phyloP scores from a whole-genome alignment of 305 asterid genomes.

The Andrographis paniculata region DNA sequence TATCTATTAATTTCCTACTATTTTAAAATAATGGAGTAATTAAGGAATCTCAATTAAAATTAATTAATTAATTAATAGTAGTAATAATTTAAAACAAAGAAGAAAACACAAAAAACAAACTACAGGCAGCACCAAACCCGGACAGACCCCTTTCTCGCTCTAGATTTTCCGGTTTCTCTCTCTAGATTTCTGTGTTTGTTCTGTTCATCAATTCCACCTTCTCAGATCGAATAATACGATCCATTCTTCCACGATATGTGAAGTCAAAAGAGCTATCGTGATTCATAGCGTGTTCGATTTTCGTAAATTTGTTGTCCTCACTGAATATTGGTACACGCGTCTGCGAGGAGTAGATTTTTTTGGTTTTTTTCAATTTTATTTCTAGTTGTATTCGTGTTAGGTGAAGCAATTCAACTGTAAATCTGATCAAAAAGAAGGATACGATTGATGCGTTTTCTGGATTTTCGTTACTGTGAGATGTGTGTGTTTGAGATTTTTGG shows the following conservation, averaged over 20 bases:
- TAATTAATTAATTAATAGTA: too few species aligned
- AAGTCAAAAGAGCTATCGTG: slow-evolving; percentile 20
- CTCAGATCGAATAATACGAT: slow-evolving; percentile 39
- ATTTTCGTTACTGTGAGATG: slow-evolving; percentile 23
- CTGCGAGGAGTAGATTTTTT: background rate
- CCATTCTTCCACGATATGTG: slow-evolving; percentile 26
- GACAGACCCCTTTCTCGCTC: background rate
- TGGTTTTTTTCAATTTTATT: slow-evolving; percentile 1
- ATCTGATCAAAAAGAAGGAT: slow-evolving; percentile 30
- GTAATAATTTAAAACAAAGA: too few species aligned
- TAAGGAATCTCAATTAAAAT: too few species aligned
- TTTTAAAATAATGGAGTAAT: too few species aligned
- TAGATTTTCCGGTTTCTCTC: slow-evolving; percentile 21
- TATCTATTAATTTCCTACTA: too few species aligned
- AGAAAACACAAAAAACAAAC: too few species aligned
- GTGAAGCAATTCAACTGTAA: slow-evolving; percentile 32
- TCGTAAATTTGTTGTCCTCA: background rate
- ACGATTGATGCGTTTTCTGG: slow-evolving; percentile 24
- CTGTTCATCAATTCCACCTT: slow-evolving; percentile 45
- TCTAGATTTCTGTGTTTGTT: slow-evolving; percentile 14
- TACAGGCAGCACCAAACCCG: background rate
- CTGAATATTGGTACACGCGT: background rate
- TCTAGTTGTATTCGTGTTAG: slow-evolving; percentile 7
- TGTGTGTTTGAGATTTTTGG: slow-evolving; percentile 26
- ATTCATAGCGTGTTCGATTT: background rate